Evolutionary conservation across 768 basidiomycete species (phyloP).

Genomic region (Suillus luteus): DNA sequence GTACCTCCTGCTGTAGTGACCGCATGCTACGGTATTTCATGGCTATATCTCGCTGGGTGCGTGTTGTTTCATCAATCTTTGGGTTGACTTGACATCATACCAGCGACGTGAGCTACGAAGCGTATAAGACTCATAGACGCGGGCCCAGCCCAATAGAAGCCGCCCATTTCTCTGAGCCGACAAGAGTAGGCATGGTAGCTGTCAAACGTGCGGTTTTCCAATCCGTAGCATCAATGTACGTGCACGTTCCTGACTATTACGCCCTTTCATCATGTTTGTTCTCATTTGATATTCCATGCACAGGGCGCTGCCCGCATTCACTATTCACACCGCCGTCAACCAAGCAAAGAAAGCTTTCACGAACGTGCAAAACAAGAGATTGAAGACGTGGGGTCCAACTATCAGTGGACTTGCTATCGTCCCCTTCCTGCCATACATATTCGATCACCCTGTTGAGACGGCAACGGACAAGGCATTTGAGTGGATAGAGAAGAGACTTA

Average conservation of each 20-base stretch:
- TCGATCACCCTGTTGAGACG: slow-evolving; percentile 78
- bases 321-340: slow-evolving; percentile 80
- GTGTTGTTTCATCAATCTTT: slow-evolving; percentile 12
- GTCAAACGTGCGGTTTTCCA: slow-evolving; percentile 80
- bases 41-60: slow-evolving; percentile 74
- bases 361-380: slow-evolving; percentile 54
- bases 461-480: slow-evolving; percentile 68
- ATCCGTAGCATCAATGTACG: slow-evolving; percentile 79
- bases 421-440: slow-evolving; percentile 73
- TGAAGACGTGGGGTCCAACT: slow-evolving; percentile 78
- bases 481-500: slow-evolving; percentile 62
- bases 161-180: slow-evolving; percentile 67
- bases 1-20: slow-evolving; percentile 71
- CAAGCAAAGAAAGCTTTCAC: slow-evolving; percentile 70
- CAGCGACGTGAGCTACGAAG: slow-evolving; percentile 77
- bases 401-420: slow-evolving; percentile 72
- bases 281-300: slow-evolving; percentile 5
- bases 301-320: slow-evolving; percentile 83
- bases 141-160: slow-evolving; percentile 72
- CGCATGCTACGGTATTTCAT: slow-evolving; percentile 79
- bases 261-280: neutral
- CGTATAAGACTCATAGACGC: slow-evolving; percentile 71
- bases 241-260: slow-evolving; percentile 20
- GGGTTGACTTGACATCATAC: neutral
- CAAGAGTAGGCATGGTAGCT: slow-evolving; percentile 67